Evolutionary conservation across 1,284 basidiomycete species (phyloP).

Genomic region (Cryptococcus sp.): DNA sequence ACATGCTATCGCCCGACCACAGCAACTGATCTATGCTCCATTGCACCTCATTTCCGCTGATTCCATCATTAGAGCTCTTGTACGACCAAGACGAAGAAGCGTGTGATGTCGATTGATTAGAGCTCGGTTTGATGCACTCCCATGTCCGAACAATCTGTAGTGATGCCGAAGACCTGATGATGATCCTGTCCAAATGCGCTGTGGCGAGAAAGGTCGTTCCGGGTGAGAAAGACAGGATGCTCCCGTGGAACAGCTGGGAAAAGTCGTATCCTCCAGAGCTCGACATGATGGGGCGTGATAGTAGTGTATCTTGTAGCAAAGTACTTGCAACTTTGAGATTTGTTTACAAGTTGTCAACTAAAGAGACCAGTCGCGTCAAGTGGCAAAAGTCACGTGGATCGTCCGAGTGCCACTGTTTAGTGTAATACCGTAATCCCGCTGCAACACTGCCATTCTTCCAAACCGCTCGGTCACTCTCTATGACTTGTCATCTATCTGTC

Average conservation of each 20-base stretch:
- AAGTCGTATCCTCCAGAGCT: slow-evolving; percentile 48
- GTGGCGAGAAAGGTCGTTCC: slow-evolving; percentile 52
- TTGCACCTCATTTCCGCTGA: neutral
- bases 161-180: slow-evolving; percentile 45
- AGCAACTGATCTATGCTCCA: slow-evolving; percentile 65
- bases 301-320: too few relatives aligned
- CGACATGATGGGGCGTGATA: neutral
- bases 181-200: slow-evolving; percentile 32
- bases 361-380: slow-evolving; percentile 3
- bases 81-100: neutral
- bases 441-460: neutral
- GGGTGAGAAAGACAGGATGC: slow-evolving; percentile 41
- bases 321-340: neutral
- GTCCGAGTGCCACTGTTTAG: neutral
- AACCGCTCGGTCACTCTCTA: neutral
- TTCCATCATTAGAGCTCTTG: neutral
- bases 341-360: neutral
- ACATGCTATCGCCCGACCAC: slow-evolving; percentile 82
- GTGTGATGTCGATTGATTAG: slow-evolving; percentile 1
- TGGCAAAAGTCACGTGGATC: neutral
- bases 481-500: too few relatives aligned
- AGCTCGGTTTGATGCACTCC: slow-evolving; percentile 21
- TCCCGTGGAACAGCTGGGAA: slow-evolving; percentile 34
- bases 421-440: slow-evolving; percentile 9
- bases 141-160: slow-evolving; percentile 47